Base-by-base conservation (phyloP, 2,329 filamentous ascomycete genomes). In the Onygenales sp. region DNA sequence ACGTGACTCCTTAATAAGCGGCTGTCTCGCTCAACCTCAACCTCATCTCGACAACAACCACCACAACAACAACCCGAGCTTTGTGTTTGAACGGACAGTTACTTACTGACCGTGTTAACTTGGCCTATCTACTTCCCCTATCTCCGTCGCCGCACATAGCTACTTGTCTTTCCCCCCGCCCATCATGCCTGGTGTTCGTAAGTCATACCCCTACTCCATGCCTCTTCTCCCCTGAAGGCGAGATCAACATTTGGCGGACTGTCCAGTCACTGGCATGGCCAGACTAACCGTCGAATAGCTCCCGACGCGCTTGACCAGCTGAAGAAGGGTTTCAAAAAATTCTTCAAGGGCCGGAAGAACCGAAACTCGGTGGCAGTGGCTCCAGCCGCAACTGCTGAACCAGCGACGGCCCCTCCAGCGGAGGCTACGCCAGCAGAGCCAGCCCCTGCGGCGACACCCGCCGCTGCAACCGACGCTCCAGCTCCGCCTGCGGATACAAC, bases 131-230 rank as follows among this genome's bases (percentile, higher is more conserved):
- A 2, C 50, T 36, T 46, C 21, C 31, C 44, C 36, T 21, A 40
- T 34, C 37, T 32, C 37, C 33, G 39, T 27, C 43, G 42, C 39
- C 11, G 33, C 33, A 6, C 46, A 6, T 9, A 5, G 8, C n/a
- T 7, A 48, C 39, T 4, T 27, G 33, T 21, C 39, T 37, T 43
- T 5, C 11, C 33, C n/a, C 9, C 17, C 21, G 6, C 40, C 52
- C 57, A 64, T 58, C 47, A 68, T 68, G 66, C 63, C 63, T 56
- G 65, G 65, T 58, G 63, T 67, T 55, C 65, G 65, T 67, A 59
- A 61, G 65, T 67, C 42, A 47, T 37, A 36, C 49, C 8, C 46
- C 31, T 45, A 13, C 42, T 40, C 6, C 39, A 31, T 27, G 10
- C 40, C 32, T 39, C 54, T 33, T 9, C 39, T 40, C 44, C 10